phyloP scores from a whole-genome alignment of 306 rosid genomes.

The Luffa acutangula region DNA sequence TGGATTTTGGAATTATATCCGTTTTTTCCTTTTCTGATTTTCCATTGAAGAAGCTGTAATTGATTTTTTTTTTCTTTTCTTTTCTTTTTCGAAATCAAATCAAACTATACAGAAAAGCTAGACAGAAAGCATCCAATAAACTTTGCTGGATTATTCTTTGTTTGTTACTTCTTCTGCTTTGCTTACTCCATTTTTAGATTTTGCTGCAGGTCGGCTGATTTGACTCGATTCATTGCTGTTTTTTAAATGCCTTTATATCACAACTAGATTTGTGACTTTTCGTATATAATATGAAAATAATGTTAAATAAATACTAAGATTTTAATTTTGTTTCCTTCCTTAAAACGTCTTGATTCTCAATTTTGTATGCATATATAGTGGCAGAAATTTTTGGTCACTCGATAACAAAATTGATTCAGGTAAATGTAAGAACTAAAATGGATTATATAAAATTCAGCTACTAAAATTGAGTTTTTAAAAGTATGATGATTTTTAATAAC shows the following conservation, averaged over 20 bases:
- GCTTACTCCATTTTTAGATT: neutral
- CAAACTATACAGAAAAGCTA: neutral
- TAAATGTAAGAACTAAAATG: neutral
- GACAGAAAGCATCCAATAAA: neutral
- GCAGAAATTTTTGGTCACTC: neutral
- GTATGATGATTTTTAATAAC: too few species aligned
- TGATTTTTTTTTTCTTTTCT: neutral
- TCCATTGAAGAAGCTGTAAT: neutral
- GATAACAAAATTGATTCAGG: neutral
- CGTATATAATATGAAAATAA: neutral
- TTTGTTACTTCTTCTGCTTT: neutral
- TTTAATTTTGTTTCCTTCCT: neutral
- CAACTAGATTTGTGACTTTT: neutral
- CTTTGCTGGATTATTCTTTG: neutral
- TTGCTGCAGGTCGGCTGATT: neutral
- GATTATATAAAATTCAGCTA: too few species aligned
- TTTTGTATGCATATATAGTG: neutral
- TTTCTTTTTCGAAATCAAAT: neutral
- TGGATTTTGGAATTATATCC: neutral
- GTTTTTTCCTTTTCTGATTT: neutral
- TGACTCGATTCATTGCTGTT: neutral
- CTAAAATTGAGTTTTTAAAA: too few species aligned
- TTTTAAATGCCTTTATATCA: neutral
- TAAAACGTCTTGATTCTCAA: neutral
- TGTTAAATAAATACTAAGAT: neutral